A percentile compares a stretch with the other conserved stretches of the same genome.
phyloP scores from a whole-genome alignment of 1,139 yeast genomes.

The Yamadazyma atmosphaerica region DNA sequence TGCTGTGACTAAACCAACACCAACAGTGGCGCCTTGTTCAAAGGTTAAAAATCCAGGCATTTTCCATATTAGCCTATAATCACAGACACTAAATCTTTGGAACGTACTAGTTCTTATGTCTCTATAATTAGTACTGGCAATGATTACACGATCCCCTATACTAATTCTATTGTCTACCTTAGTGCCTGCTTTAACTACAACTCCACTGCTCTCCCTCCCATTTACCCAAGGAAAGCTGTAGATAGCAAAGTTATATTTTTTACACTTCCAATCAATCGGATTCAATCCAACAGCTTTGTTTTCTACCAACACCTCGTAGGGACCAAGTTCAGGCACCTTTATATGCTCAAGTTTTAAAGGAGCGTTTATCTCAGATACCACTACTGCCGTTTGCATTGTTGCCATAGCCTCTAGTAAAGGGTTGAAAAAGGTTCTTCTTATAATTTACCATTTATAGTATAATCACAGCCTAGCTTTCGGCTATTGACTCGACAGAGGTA shows the following conservation, averaged over 20 bases:
- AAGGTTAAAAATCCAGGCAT: conserved; percentile 21
- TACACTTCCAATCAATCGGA: conserved; percentile 55
- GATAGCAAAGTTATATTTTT: conserved; percentile 47
- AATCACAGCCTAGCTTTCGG: too few relatives aligned
- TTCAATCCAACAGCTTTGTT: conserved; percentile 46
- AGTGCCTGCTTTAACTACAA: conserved; percentile 32
- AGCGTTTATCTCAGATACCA: conserved; percentile 3
- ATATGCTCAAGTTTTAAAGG: conserved; percentile 4
- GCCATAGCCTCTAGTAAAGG: too few relatives aligned
- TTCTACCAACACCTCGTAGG: conserved; percentile 36
- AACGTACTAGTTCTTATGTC: conserved; percentile 49
- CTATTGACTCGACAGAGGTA: too few relatives aligned
- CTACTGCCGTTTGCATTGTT: conserved; percentile 8
- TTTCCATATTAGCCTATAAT: conserved; percentile 39
- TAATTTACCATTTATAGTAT: too few relatives aligned
- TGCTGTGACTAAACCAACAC: conserved; percentile 50
- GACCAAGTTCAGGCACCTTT: conserved; percentile 18
- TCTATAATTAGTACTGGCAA: conserved; percentile 48
- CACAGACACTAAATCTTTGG: conserved; percentile 45
- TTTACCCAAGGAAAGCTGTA: conserved; percentile 52
- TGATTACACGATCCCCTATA: conserved; percentile 36
- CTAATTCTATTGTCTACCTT: conserved; percentile 27
- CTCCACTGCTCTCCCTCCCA: conserved; percentile 48
- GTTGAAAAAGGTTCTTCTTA: too few relatives aligned
- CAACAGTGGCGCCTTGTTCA: conserved; percentile 46